phyloP scores from a whole-genome alignment of 768 basidiomycete species.

The Auricularia sp. region DNA sequence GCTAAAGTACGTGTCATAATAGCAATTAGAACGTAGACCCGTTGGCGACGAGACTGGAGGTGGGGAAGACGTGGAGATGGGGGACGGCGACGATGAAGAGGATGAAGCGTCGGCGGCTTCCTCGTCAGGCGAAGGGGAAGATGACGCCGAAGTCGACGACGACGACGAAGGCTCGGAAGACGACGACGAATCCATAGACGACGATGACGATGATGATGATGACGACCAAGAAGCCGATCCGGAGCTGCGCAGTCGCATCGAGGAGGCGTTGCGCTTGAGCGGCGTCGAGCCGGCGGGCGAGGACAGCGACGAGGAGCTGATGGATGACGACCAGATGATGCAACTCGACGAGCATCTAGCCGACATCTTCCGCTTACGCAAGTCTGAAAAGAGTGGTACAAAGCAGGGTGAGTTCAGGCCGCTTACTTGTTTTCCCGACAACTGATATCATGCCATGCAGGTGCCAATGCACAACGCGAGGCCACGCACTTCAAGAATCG shows the following conservation, averaged over 20 bases:
- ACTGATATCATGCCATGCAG: slow-evolving; percentile 23
- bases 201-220: slow-evolving; percentile 46
- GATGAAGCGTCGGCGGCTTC: slow-evolving; percentile 27
- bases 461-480: slow-evolving; percentile 66
- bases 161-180: slow-evolving; percentile 35
- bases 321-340: slow-evolving; percentile 99
- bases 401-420: slow-evolving; percentile 38
- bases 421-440: background rate
- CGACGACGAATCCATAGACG: slow-evolving; percentile 43
- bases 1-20: slow-evolving; percentile 6
- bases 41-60: slow-evolving; percentile 26
- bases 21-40: slow-evolving; percentile 79
- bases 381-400: slow-evolving; percentile 49
- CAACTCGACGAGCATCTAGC: slow-evolving; percentile 88
- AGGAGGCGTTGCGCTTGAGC: background rate
- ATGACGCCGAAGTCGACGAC: slow-evolving; percentile 34
- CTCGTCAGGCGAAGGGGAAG: slow-evolving; percentile 29
- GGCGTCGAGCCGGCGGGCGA: background rate
- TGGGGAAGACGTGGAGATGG: slow-evolving; percentile 28
- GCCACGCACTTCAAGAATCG: slow-evolving; percentile 95
- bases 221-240: slow-evolving; percentile 39
- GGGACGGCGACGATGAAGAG: slow-evolving; percentile 21
- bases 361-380: slow-evolving; percentile 67
- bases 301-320: slow-evolving; percentile 47
- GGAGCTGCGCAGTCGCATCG: background rate